phyloP scores from a whole-genome alignment of 2,329 filamentous ascomycete species.

The Periglandula ipomoeae region DNA sequence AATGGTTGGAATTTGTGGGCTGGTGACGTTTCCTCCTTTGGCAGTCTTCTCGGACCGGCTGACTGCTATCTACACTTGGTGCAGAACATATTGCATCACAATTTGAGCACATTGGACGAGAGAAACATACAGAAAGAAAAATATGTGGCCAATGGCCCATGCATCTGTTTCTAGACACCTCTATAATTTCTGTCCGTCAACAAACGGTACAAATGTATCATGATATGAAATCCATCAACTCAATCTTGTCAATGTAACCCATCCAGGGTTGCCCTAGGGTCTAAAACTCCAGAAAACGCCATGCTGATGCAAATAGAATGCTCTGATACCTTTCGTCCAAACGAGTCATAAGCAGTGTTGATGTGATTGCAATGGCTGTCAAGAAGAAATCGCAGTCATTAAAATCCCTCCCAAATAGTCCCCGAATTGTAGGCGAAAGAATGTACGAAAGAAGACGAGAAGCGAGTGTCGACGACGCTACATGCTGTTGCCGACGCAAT shows the following conservation, averaged over 20 bases:
- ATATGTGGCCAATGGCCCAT: not conserved
- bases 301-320: constrained; percentile 5
- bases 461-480: not conserved
- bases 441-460: not conserved
- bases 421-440: not conserved
- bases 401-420: not conserved
- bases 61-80: too few relatives aligned
- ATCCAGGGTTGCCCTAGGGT: not conserved
- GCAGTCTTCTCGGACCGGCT: too few relatives aligned
- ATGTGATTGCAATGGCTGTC: not conserved
- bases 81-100: too few relatives aligned
- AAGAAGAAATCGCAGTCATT: not conserved
- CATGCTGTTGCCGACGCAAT: constrained; percentile 1
- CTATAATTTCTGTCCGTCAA: not conserved
- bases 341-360: not conserved
- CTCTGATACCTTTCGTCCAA: not conserved
- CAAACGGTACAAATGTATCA: not conserved
- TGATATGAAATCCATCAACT: not conserved
- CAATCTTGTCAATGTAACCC: constrained; percentile 1
- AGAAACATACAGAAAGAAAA: not conserved
- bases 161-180: not conserved
- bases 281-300: constrained; percentile 5
- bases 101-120: too few relatives aligned
- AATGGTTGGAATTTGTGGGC: too few relatives aligned
- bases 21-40: too few relatives aligned